phyloP scores from a whole-genome alignment of 108 stramenopile species.

The Schizochytrium sp. region DNA sequence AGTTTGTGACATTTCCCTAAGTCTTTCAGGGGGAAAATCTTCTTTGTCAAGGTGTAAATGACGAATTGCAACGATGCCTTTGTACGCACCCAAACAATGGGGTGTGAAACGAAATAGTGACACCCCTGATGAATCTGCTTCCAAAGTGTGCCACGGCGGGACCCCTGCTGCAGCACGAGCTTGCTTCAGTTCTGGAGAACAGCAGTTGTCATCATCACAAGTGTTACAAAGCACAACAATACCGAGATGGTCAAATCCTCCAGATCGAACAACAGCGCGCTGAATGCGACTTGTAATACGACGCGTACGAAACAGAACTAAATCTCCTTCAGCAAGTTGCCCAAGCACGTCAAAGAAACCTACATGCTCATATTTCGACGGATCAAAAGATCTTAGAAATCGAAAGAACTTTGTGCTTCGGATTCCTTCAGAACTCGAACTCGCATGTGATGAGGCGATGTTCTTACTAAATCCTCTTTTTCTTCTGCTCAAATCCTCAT shows the following conservation, averaged over 20 bases:
- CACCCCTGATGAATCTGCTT: slow-evolving; percentile 42
- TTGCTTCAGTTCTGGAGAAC: slow-evolving; percentile 49
- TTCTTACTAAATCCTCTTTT: too few relatives aligned
- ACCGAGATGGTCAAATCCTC: slow-evolving; percentile 36
- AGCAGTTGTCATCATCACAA: slow-evolving; percentile 15
- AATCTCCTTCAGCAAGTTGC: slow-evolving; percentile 13
- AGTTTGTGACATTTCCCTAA: neutral
- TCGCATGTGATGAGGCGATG: too few relatives aligned
- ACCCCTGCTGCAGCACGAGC: slow-evolving; percentile 35
- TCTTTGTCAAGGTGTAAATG: slow-evolving; percentile 18
- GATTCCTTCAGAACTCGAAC: neutral
- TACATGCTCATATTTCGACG: slow-evolving; percentile 16
- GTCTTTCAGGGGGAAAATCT: neutral
- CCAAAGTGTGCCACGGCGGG: slow-evolving; percentile 40
- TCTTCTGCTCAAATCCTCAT: too few relatives aligned
- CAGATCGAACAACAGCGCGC: slow-evolving; percentile 11
- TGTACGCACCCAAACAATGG: slow-evolving; percentile 44
- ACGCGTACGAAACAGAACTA: slow-evolving; percentile 33
- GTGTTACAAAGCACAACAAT: slow-evolving; percentile 27
- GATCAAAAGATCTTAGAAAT: slow-evolving; percentile 41
- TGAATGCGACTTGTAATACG: slow-evolving; percentile 38
- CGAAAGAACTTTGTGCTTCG: slow-evolving; percentile 38
- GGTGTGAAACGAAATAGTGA: slow-evolving; percentile 46
- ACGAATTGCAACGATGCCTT: slow-evolving; percentile 20
- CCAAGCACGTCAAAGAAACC: slow-evolving; percentile 11